phyloP scores from a whole-genome alignment of 345 rosid genomes.

The Eucalyptus shirleyi region DNA sequence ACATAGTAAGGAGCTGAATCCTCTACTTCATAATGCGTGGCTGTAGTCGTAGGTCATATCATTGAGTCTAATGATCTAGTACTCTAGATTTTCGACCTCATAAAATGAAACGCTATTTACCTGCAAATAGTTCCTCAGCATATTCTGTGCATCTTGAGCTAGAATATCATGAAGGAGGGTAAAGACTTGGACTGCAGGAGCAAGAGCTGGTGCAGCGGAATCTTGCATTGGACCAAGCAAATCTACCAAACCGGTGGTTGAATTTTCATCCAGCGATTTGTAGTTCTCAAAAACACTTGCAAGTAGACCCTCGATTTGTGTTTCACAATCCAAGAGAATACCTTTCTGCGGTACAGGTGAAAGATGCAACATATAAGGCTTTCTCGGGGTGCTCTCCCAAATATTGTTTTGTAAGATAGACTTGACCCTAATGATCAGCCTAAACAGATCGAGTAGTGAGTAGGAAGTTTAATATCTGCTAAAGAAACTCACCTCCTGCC shows the following conservation, averaged over 20 bases:
- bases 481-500: conserved; percentile 59
- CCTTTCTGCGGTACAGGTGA: conserved; percentile 51
- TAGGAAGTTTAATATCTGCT: neutral
- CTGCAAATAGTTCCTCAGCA: conserved; percentile 70
- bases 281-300: conserved; percentile 81
- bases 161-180: conserved; percentile 82
- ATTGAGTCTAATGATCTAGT: neutral
- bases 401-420: neutral
- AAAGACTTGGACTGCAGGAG: conserved; percentile 86
- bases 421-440: neutral
- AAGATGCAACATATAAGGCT: neutral
- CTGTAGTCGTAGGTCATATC: neutral
- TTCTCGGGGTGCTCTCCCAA: neutral
- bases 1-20: neutral
- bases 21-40: neutral
- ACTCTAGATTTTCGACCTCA: neutral
- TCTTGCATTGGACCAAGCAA: conserved; percentile 46
- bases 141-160: conserved; percentile 78
- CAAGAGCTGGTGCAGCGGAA: conserved; percentile 61
- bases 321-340: conserved; percentile 78
- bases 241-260: conserved; percentile 51
- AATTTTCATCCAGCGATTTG: conserved; percentile 78
- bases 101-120: conserved; percentile 12
- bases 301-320: conserved; percentile 74
- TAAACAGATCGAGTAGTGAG: neutral